Conservation (phyloP, 2,329 filamentous ascomycete species). For the Clathrospora elynae region DNA sequence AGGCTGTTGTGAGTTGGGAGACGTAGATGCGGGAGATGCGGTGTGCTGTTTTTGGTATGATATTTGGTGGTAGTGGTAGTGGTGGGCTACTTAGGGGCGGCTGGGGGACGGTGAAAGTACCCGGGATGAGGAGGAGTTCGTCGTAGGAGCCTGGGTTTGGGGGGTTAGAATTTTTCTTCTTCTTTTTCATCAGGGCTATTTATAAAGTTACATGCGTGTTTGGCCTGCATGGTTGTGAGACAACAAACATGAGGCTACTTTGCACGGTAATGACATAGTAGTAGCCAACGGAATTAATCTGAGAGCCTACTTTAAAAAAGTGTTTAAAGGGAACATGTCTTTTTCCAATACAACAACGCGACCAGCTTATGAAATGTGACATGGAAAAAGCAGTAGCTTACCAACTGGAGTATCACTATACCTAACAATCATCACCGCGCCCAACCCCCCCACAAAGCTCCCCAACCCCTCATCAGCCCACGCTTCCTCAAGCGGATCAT, state of each 20-base stretch:
- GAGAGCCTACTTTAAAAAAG: no score
- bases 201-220: no score
- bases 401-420: constrained; percentile 42
- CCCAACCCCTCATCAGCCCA: constrained; percentile 25
- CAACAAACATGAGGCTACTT: no score
- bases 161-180: constrained; percentile 1
- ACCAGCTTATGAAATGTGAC: neutral
- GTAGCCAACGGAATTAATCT: no score
- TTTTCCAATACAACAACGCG: no score
- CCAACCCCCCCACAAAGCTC: constrained; percentile 35
- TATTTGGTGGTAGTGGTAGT: no score
- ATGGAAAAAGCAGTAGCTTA: constrained; percentile 14
- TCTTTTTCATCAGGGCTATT: neutral
- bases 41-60: constrained; percentile 36
- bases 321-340: no score
- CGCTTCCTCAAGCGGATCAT: constrained; percentile 32
- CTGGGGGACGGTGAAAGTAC: constrained; percentile 35
- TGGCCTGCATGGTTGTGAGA: no score
- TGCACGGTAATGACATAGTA: no score
- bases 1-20: constrained; percentile 39
- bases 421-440: constrained; percentile 35
- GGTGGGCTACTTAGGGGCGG: constrained; percentile 4
- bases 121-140: constrained; percentile 41
- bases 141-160: constrained; percentile 38
- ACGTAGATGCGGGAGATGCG: constrained; percentile 43